Evolutionary conservation across 2,329 filamentous ascomycete species (phyloP), one percentile per base, ranked within the genome.

Genomic region (Colletotrichum magnum): DNA sequence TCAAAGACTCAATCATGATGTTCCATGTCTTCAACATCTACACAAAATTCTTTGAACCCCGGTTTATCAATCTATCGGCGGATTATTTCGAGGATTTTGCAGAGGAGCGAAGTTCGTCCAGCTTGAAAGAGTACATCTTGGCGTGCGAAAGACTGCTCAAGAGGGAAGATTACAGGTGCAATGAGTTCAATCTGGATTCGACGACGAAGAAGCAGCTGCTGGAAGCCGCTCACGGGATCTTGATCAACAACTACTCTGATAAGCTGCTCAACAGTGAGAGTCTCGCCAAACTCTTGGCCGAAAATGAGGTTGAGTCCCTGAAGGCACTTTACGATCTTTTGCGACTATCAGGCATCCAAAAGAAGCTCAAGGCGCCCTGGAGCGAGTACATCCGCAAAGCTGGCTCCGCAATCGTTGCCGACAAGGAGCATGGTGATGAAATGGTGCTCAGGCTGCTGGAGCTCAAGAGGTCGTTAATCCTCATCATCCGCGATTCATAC

Each of bases 11-110:
- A 0, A 89, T 98, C 58, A 88, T 90, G 68, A 94, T 98, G 88
- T 87, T 98, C 70, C 91, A 97, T 74, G 89, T 94, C n/a, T 87
- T 98, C 53, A 90, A 91, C 62, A 89, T 95, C 4, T 99, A 98
- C 78, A 88, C 87, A 0, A 91, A 87, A 69, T 85, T 88, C 15
- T 97, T 99, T 74, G 96, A 98, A 79, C 90, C 92, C 4, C 83
- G 85, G 5, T 92, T 98, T 71, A 81, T 97, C 61, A 81, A 85
- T 9, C 79, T 87, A 6, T 96, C 95, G 0, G 86, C 89, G 61
- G 77, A 81, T 0, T 98, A 92, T 75, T 91, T 96, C 72, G 77
- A 82, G 26, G 83, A 88, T 5, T 96, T 94, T 84, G 92, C 92
- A 2, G 87, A 91, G 64, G 85, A 88, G 10, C 88, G 90, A 75